A percentile compares a stretch with the other conserved stretches of the same genome.
phyloP scores from a whole-genome alignment of 352 stramenopile species.

The Thraustotheca clavata region DNA sequence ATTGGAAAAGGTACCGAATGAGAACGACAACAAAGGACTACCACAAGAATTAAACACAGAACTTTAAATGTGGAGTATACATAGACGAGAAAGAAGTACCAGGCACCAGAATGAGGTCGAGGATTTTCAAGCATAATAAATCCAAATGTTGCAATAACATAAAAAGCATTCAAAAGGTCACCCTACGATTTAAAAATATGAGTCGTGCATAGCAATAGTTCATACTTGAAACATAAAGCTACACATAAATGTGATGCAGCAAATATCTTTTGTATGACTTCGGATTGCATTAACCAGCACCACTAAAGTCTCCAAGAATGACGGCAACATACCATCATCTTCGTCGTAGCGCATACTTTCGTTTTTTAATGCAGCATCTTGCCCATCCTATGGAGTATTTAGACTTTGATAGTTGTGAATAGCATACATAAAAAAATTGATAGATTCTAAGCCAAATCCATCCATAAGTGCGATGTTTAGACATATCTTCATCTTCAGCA shows the following conservation, averaged over 20 bases:
- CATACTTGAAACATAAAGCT: conserved; percentile 67
- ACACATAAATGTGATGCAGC: conserved; percentile 50
- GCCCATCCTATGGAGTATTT: conserved; percentile 23
- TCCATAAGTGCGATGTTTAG: conserved; percentile 30
- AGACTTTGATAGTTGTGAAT: neutral
- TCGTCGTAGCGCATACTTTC: conserved; percentile 64
- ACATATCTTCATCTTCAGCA: conserved; percentile 71
- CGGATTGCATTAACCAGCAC: conserved; percentile 57
- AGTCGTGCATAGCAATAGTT: neutral
- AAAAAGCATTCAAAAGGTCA: conserved; percentile 73
- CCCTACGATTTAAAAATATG: conserved; percentile 29
- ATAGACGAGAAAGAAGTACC: conserved; percentile 74
- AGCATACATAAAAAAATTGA: conserved; percentile 39
- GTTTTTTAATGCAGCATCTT: conserved; percentile 63
- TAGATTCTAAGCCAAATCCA: conserved; percentile 61
- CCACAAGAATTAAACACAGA: conserved; percentile 21
- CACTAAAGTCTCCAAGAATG: conserved; percentile 44
- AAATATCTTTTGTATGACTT: conserved; percentile 53
- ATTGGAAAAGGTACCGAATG: conserved; percentile 68
- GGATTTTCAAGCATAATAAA: conserved; percentile 74
- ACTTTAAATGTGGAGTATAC: conserved; percentile 25
- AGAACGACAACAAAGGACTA: conserved; percentile 32
- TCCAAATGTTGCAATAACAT: conserved; percentile 57
- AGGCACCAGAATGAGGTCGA: conserved; percentile 48
- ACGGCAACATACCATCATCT: conserved; percentile 36